Percentiles rank a stretch among this genome's conserved stretches.
Evolutionary conservation across 768 basidiomycete genomes (phyloP).

Genomic region (Hericium alpestre): DNA sequence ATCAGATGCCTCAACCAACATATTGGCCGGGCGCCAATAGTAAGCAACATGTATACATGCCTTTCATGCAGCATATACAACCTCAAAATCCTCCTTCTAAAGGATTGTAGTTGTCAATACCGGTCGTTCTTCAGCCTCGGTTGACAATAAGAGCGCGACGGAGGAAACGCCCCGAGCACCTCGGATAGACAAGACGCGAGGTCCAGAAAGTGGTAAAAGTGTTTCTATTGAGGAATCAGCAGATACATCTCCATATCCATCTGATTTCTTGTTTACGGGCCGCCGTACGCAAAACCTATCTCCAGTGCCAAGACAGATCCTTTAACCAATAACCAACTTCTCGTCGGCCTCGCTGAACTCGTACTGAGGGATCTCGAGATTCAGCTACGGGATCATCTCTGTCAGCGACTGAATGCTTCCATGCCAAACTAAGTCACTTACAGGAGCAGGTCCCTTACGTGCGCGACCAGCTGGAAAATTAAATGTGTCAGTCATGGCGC

Average conservation of each 20-base stretch:
- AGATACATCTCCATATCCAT: neutral
- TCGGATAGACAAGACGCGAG: too few relatives aligned
- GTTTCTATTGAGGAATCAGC: neutral
- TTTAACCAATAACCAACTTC: slow-evolving; percentile 78
- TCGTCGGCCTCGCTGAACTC: slow-evolving; percentile 80
- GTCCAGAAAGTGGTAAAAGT: neutral
- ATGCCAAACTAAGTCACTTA: slow-evolving; percentile 29
- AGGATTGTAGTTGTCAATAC: too few relatives aligned
- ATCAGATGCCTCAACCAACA: slow-evolving; percentile 28
- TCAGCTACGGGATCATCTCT: slow-evolving; percentile 43
- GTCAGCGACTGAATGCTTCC: neutral
- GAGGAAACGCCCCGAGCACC: too few relatives aligned
- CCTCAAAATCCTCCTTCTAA: too few relatives aligned
- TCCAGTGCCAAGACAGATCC: neutral
- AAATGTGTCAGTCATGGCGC: slow-evolving; percentile 4
- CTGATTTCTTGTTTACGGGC: neutral
- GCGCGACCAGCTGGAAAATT: slow-evolving; percentile 69
- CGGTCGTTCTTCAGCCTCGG: too few relatives aligned
- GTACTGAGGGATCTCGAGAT: slow-evolving; percentile 87
- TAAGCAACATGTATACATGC: too few relatives aligned
- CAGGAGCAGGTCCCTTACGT: slow-evolving; percentile 93
- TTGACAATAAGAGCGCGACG: too few relatives aligned
- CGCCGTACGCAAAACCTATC: neutral
- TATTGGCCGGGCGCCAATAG: too few relatives aligned
- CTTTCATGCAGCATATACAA: too few relatives aligned